Percentiles rank a stretch among this genome's conserved stretches.
These are phyloP conservation scores for Astrothelium subdiscretum DNA, from an alignment of 495 filamentous ascomycete genomes.

Conservation along the genomic window DNA sequence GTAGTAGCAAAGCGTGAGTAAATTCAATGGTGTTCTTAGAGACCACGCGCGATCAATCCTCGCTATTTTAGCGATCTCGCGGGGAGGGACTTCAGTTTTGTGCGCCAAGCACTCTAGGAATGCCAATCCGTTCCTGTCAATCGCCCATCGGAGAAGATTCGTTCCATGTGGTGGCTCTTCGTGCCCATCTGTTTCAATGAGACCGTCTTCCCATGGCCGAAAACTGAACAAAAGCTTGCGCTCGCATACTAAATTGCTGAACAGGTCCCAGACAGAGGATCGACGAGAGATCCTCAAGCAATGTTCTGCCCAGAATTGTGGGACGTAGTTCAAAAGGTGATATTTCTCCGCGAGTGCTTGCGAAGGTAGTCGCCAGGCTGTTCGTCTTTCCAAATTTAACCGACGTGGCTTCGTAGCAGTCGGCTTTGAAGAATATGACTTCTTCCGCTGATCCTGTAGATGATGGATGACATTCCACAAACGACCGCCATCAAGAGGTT, in stretches of 20 bases:
- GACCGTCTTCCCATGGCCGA: slow-evolving; percentile 1
- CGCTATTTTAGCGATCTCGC: neutral
- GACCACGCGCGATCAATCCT: neutral
- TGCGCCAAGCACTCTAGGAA: neutral
- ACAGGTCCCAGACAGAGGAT: slow-evolving; percentile 1
- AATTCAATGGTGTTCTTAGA: neutral
- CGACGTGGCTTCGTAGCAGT: neutral
- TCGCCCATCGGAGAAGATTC: neutral
- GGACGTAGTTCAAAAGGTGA: neutral
- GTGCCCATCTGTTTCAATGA: neutral
- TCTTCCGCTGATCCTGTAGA: neutral
- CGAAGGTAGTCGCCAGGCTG: neutral
- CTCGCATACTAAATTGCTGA: neutral
- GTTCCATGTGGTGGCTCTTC: neutral
- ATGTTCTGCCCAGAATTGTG: neutral
- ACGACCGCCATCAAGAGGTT: neutral
- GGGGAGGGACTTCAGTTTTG: neutral
- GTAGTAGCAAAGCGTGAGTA: neutral
- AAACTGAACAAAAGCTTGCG: slow-evolving; percentile 3
- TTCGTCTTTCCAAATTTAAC: neutral
- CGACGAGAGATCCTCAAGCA: neutral
- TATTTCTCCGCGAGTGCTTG: neutral
- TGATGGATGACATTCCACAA: neutral
- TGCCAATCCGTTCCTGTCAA: neutral
- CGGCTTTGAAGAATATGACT: too few relatives aligned